These are phyloP conservation scores for Paspalum vaginatum DNA, from an alignment of 176 grass and related monocot genomes.

Conservation along the genomic window DNA sequence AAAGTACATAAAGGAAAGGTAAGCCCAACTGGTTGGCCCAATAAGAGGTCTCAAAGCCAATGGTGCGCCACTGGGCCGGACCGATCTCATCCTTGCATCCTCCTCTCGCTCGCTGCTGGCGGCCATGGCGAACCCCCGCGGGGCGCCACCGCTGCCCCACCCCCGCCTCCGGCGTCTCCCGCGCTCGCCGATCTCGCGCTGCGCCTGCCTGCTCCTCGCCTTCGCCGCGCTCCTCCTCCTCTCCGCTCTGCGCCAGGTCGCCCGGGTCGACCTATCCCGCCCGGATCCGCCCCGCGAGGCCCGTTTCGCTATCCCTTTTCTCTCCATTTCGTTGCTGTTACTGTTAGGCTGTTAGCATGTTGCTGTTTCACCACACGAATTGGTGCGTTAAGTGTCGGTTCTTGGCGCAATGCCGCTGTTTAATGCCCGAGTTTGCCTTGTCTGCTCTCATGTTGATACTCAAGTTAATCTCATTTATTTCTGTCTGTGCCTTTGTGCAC, in stretches of 20 bases:
- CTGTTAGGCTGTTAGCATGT: neutral
- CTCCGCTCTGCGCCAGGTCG: constrained; percentile 65
- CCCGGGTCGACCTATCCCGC: constrained; percentile 53
- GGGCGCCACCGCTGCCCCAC: constrained; percentile 12
- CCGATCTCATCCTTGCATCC: neutral
- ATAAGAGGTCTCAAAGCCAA: neutral
- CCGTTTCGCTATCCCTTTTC: constrained; percentile 9
- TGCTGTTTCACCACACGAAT: neutral
- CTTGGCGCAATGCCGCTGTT: neutral
- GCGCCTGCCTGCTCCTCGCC: constrained; percentile 44
- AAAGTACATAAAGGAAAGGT: neutral
- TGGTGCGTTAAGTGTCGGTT: neutral
- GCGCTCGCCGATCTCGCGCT: constrained; percentile 47
- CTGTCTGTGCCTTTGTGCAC: neutral
- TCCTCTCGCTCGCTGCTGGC: neutral
- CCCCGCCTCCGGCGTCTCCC: constrained; percentile 37
- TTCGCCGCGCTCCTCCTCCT: constrained; percentile 52
- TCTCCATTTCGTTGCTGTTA: neutral
- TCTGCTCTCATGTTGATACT: neutral
- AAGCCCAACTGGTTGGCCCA: neutral
- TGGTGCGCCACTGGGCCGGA: neutral
- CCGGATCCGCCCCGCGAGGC: constrained; percentile 21
- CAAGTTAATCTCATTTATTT: constrained; percentile 19
- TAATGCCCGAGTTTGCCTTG: neutral
- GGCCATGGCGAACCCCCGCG: constrained; percentile 41